These are phyloP conservation scores for Paramecium sonneborni DNA, from an alignment of 73 alveolate species.

Conservation along the genomic window DNA sequence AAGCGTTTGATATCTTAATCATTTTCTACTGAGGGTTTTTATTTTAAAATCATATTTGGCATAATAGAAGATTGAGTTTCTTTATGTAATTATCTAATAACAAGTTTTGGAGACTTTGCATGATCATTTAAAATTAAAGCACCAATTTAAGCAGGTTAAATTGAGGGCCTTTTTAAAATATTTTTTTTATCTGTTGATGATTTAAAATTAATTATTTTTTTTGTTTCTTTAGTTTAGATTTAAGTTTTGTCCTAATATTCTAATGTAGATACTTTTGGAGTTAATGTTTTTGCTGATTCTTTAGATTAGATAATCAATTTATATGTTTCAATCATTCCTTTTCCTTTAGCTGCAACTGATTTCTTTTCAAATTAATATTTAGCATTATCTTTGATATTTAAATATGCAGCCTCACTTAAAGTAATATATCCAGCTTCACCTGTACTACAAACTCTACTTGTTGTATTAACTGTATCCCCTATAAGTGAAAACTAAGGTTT, in stretches of 20 bases:
- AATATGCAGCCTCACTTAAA: slow-evolving; percentile 33
- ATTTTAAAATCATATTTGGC: neutral
- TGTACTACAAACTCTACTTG: slow-evolving; percentile 92
- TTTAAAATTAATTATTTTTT: neutral
- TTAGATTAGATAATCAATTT: slow-evolving; percentile 54
- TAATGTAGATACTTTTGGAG: neutral
- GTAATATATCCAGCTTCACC: slow-evolving; percentile 67
- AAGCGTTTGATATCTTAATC: neutral
- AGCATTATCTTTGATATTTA: neutral
- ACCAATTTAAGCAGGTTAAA: neutral
- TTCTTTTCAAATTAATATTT: neutral
- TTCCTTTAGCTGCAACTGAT: slow-evolving; percentile 80
- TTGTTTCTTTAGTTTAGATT: neutral
- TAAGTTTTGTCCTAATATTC: neutral
- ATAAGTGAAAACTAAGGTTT: slow-evolving; percentile 95
- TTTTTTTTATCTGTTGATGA: neutral
- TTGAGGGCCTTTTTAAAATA: neutral
- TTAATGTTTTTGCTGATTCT: neutral
- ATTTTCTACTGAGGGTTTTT: neutral
- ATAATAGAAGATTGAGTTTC: neutral
- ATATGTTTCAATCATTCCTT: slow-evolving; percentile 78
- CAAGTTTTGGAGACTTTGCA: neutral
- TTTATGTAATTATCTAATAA: neutral
- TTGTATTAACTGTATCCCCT: slow-evolving; percentile 96
- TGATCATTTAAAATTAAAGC: neutral